These are phyloP conservation scores for Panaeolus cyanescens DNA, from an alignment of 768 basidiomycete species.

Conservation along the genomic window DNA sequence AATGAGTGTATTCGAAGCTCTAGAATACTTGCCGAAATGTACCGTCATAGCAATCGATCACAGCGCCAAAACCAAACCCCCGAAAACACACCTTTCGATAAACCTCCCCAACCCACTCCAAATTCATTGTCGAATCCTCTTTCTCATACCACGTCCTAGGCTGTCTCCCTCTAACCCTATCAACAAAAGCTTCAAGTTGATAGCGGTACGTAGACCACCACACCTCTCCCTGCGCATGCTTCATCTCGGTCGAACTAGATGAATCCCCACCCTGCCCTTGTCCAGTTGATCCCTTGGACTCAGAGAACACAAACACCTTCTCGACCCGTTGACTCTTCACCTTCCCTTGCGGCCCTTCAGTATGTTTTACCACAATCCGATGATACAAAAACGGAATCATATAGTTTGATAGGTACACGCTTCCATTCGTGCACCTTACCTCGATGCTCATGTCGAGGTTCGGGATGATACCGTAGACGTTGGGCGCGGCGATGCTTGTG, in stretches of 20 bases:
- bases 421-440: constrained; percentile 41
- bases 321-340: constrained; percentile 23
- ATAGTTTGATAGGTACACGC: constrained; percentile 40
- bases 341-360: constrained; percentile 23
- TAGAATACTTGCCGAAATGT: neutral
- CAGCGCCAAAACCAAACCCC: neutral
- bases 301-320: constrained; percentile 34
- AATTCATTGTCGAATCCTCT: constrained; percentile 43
- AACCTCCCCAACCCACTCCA: constrained; percentile 46
- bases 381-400: constrained; percentile 43
- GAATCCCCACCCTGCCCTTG: no score
- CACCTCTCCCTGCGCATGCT: constrained; percentile 39
- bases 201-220: constrained; percentile 64
- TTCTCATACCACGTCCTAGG: constrained; percentile 44
- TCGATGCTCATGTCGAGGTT: constrained; percentile 31
- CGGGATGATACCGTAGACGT: constrained; percentile 40
- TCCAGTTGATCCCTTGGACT: no score
- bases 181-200: constrained; percentile 59
- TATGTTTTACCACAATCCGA: constrained; percentile 39
- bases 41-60: neutral
- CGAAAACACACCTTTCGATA: constrained; percentile 42
- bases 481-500: constrained; percentile 35
- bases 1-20: no score
- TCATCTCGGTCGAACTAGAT: constrained; percentile 18
- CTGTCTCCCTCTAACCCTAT: constrained; percentile 43